These are phyloP conservation scores for Alternaria rosae DNA, from an alignment of 2,329 filamentous ascomycete genomes.

Conservation along the genomic window DNA sequence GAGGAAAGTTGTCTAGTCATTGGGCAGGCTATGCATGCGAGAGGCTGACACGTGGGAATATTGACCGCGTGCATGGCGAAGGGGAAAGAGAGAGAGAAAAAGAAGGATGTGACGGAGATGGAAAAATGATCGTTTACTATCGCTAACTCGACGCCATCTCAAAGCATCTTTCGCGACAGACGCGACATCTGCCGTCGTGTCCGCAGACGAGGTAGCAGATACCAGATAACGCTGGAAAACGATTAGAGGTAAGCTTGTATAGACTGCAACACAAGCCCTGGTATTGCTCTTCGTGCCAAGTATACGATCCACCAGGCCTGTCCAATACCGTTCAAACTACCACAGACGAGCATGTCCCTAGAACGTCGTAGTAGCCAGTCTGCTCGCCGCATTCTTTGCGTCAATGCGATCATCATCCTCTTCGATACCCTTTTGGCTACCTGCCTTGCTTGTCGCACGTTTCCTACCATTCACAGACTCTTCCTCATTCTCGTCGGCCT, in stretches of 20 bases:
- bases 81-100: background rate
- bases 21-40: background rate
- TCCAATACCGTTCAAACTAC: conserved; percentile 9
- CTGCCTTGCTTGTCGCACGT: conserved; percentile 57
- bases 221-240: background rate
- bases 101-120: background rate
- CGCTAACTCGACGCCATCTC: background rate
- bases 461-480: conserved; percentile 58
- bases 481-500: conserved; percentile 66
- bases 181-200: background rate
- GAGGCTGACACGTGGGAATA: background rate
- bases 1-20: background rate
- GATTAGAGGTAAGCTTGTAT: conserved; percentile 1
- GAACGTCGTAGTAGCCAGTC: conserved; percentile 93
- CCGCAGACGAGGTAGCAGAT: background rate
- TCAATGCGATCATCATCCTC: conserved; percentile 95
- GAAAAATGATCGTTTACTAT: background rate
- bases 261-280: conserved; percentile 9
- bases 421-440: conserved; percentile 69
- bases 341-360: conserved; percentile 51
- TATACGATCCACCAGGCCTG: conserved; percentile 4
- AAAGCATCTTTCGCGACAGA: background rate
- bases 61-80: background rate
- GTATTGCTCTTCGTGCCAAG: conserved; percentile 6
- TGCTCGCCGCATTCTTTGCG: conserved; percentile 92